Evolutionary conservation across 352 stramenopile species (phyloP).

Genomic region (Phytophthora uliginosa): DNA sequence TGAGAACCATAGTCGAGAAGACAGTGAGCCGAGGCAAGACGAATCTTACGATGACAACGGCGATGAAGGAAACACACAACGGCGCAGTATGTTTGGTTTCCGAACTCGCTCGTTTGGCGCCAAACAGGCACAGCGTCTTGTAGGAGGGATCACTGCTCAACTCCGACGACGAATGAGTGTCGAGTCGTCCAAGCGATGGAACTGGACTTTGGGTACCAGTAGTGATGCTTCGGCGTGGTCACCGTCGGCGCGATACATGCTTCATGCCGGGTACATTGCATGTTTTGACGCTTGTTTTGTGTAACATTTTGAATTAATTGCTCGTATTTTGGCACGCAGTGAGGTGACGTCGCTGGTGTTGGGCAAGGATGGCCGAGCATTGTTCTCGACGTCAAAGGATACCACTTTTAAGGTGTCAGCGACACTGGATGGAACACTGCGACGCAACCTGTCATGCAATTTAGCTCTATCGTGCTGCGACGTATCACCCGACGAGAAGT

Average conservation of each 20-base stretch:
- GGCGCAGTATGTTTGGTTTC: slow-evolving; percentile 83
- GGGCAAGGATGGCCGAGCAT: slow-evolving; percentile 63
- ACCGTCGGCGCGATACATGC: slow-evolving; percentile 70
- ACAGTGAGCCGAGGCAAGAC: slow-evolving; percentile 21
- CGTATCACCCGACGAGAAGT: slow-evolving; percentile 85
- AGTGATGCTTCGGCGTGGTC: slow-evolving; percentile 68
- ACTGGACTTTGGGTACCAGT: slow-evolving; percentile 70
- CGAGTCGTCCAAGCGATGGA: slow-evolving; percentile 73
- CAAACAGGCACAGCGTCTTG: slow-evolving; percentile 80
- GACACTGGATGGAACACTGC: slow-evolving; percentile 69
- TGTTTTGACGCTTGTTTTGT: neutral
- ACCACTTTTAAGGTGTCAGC: slow-evolving; percentile 85
- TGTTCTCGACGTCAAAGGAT: slow-evolving; percentile 83
- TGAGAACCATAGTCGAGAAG: slow-evolving; percentile 30
- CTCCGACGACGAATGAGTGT: slow-evolving; percentile 81
- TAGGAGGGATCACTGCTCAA: slow-evolving; percentile 81
- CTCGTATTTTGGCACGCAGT: slow-evolving; percentile 30
- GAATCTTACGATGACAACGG: slow-evolving; percentile 37
- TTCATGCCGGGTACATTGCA: slow-evolving; percentile 72
- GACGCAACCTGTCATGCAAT: slow-evolving; percentile 81
- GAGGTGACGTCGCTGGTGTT: slow-evolving; percentile 80
- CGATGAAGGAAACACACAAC: slow-evolving; percentile 36
- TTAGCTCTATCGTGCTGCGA: slow-evolving; percentile 83
- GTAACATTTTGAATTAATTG: neutral
- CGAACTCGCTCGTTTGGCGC: slow-evolving; percentile 60